phyloP scores from a whole-genome alignment of 2,329 filamentous ascomycete species.

The Botryosphaeria agaves region DNA sequence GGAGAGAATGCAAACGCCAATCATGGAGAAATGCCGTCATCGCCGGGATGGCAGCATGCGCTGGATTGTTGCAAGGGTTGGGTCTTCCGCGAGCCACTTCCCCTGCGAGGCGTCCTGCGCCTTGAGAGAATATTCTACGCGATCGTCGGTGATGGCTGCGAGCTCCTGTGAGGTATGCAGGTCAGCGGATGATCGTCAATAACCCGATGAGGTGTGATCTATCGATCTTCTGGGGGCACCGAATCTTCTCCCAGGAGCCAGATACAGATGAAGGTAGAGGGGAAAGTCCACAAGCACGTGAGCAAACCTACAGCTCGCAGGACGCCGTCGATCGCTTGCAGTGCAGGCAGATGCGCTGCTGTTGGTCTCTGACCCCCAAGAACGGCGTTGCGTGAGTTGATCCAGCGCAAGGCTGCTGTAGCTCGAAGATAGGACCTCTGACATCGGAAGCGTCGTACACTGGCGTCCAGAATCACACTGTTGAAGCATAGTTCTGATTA shows the following conservation, averaged over 20 bases:
- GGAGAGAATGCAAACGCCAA: no score
- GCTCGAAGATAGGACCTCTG: conserved; percentile 43
- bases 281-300: no score
- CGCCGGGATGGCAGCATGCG: conserved; percentile 5
- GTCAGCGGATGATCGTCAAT: no score
- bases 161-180: conserved; percentile 34
- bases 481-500: no score
- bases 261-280: no score
- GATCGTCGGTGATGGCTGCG: conserved; percentile 35
- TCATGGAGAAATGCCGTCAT: no score
- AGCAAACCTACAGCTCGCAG: conserved; percentile 24
- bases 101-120: conserved; percentile 36
- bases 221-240: no score
- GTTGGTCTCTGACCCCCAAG: conserved; percentile 32
- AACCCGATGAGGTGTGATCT: no score
- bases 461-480: conserved; percentile 43
- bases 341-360: conserved; percentile 26
- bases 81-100: conserved; percentile 46
- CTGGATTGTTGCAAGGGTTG: conserved; percentile 33
- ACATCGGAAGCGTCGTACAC: conserved; percentile 41
- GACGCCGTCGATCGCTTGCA: conserved; percentile 30
- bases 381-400: conserved; percentile 32
- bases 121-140: conserved; percentile 37
- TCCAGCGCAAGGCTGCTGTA: conserved; percentile 40
- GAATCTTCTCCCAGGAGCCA: no score